Percentiles rank a stretch among this genome's conserved stretches.
phyloP scores from a whole-genome alignment of 2,329 filamentous ascomycete genomes.

The Cladosporium sp. region DNA sequence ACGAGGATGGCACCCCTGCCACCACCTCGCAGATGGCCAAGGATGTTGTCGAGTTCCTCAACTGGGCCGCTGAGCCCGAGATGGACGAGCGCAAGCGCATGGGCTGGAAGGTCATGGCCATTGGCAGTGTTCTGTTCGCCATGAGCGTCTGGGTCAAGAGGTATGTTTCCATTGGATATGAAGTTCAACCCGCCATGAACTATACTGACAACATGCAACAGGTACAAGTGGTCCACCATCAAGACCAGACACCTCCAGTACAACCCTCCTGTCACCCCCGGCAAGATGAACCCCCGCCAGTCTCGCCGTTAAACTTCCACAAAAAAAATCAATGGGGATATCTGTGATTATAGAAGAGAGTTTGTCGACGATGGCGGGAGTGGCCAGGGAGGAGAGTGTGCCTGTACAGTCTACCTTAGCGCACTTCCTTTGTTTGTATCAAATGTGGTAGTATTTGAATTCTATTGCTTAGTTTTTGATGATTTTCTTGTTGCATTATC shows the following conservation, averaged over 20 bases:
- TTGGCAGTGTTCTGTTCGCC: slow-evolving; percentile 76
- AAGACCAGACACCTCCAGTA: slow-evolving; percentile 78
- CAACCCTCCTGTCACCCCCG: slow-evolving; percentile 17
- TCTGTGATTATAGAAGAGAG: slow-evolving; percentile 12
- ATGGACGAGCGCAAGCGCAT: slow-evolving; percentile 99
- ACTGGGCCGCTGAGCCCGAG: slow-evolving; percentile 98
- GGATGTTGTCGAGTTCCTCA: slow-evolving; percentile 97
- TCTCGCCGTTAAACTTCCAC: slow-evolving; percentile 17
- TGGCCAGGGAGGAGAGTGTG: slow-evolving; percentile 16
- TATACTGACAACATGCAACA: slow-evolving; percentile 37
- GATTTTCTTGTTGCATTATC: background rate
- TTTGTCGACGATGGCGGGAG: slow-evolving; percentile 10
- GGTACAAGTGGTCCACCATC: slow-evolving; percentile 95
- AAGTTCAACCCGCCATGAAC: background rate
- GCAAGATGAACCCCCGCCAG: slow-evolving; percentile 19
- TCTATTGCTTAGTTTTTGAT: background rate
- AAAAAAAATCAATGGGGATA: slow-evolving; percentile 3
- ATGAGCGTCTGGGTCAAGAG: slow-evolving; percentile 97
- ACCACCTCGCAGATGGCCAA: slow-evolving; percentile 99
- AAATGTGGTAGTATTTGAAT: slow-evolving; percentile 21
- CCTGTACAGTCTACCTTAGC: slow-evolving; percentile 21
- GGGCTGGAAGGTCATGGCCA: slow-evolving; percentile 92
- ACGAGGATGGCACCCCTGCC: slow-evolving; percentile 92
- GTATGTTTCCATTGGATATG: slow-evolving; percentile 36
- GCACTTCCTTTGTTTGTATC: slow-evolving; percentile 21